Evolutionary conservation across 2,329 filamentous ascomycete genomes (phyloP).

Genomic region (Sclerotinia borealis): DNA sequence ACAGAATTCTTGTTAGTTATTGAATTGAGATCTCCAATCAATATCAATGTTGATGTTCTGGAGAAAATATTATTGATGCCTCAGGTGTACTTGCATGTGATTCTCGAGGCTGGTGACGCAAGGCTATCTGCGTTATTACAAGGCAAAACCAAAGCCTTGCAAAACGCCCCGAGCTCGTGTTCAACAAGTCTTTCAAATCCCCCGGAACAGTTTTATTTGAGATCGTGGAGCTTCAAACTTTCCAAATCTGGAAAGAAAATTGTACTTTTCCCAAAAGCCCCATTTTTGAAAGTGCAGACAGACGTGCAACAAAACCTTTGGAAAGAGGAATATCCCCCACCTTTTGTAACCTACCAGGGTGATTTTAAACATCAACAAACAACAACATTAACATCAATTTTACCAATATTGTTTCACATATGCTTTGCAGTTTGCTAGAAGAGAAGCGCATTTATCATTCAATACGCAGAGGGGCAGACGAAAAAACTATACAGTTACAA

Average conservation of each 20-base stretch:
- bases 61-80: constrained; percentile 3
- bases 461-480: not conserved
- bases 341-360: not conserved
- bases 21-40: not conserved
- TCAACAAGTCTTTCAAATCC: not conserved
- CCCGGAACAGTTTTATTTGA: not conserved
- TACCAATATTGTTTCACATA: not conserved
- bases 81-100: not conserved
- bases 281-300: not conserved
- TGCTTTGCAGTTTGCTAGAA: not conserved
- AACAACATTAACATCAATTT: not conserved
- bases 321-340: not conserved
- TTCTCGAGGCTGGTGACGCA: not conserved
- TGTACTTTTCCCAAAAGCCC: not conserved
- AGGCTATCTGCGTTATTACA: not conserved
- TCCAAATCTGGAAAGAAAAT: not conserved
- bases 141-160: constrained; percentile 4
- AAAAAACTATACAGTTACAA: not conserved
- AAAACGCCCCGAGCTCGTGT: not conserved
- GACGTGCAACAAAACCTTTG: not conserved
- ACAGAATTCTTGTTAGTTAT: not conserved
- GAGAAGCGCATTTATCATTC: not conserved
- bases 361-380: not conserved
- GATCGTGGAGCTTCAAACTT: not conserved
- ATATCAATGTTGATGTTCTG: not conserved